phyloP scores from a whole-genome alignment of 2,329 filamentous ascomycete genomes.

The Volutella citrinella region DNA sequence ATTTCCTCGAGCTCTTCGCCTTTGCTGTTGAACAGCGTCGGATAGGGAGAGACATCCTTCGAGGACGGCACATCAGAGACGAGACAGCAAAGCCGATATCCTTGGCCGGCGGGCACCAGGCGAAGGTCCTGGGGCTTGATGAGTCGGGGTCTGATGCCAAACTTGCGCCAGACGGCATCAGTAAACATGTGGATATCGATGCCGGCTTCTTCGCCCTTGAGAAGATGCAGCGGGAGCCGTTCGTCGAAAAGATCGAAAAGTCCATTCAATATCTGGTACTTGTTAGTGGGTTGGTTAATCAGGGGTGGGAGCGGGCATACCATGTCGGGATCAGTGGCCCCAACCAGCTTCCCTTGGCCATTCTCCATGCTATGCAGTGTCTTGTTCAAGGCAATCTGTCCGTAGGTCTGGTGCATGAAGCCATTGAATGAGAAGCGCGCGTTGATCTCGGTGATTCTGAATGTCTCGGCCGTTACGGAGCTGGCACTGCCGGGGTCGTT shows the following conservation, averaged over 20 bases:
- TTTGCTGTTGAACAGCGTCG: slow-evolving; percentile 11
- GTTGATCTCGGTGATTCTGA: slow-evolving; percentile 39
- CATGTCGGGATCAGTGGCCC: slow-evolving; percentile 22
- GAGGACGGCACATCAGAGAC: slow-evolving; percentile 3
- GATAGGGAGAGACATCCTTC: not conserved
- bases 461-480: slow-evolving; percentile 25
- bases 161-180: slow-evolving; percentile 23
- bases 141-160: slow-evolving; percentile 30
- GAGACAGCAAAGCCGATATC: slow-evolving; percentile 30
- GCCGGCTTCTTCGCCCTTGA: slow-evolving; percentile 35
- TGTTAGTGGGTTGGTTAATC: slow-evolving; percentile 1
- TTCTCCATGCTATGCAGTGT: slow-evolving; percentile 8
- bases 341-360: slow-evolving; percentile 11
- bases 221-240: slow-evolving; percentile 30
- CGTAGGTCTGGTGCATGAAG: slow-evolving; percentile 28
- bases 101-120: slow-evolving; percentile 24
- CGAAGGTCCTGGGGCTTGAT: slow-evolving; percentile 33
- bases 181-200: slow-evolving; percentile 40
- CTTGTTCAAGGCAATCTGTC: slow-evolving; percentile 25
- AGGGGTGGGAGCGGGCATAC: slow-evolving; percentile 12
- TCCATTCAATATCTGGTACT: slow-evolving; percentile 28
- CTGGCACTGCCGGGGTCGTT: slow-evolving; percentile 11
- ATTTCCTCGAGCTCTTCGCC: slow-evolving; percentile 32
- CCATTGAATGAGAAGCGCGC: slow-evolving; percentile 40
- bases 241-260: slow-evolving; percentile 30